Conservation (phyloP, 1,284 basidiomycete species). For the Pyrrhoderma noxium region DNA sequence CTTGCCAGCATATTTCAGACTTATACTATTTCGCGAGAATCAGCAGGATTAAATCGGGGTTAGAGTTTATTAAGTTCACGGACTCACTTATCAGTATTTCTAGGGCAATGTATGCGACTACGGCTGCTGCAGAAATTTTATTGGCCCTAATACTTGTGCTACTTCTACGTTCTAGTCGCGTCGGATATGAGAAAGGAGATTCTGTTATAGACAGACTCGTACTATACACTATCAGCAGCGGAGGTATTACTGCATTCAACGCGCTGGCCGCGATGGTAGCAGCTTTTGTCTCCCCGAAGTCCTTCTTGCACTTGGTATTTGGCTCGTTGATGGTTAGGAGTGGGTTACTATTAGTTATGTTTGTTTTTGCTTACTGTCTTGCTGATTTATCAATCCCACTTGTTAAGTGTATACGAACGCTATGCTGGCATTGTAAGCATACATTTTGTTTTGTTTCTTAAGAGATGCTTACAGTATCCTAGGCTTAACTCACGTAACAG, state of each 20-base stretch:
- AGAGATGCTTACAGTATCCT: too few species aligned
- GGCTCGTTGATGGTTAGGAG: background rate
- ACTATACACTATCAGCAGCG: constrained; percentile 3
- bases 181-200: constrained; percentile 7
- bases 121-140: background rate
- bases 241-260: background rate
- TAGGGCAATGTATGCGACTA: background rate
- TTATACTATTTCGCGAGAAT: background rate
- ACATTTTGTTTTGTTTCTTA: too few species aligned
- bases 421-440: too few species aligned
- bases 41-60: too few species aligned
- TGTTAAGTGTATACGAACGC: too few species aligned
- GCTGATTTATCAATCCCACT: too few species aligned
- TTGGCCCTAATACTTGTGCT: background rate
- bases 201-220: constrained; percentile 5
- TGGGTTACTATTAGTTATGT: too few species aligned
- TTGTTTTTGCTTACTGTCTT: too few species aligned
- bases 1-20: background rate
- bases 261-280: constrained; percentile 2
- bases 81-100: background rate
- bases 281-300: background rate
- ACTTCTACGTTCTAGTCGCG: background rate
- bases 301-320: background rate
- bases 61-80: too few species aligned
- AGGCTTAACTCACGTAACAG: too few species aligned